Evolutionary conservation across 768 basidiomycete genomes (phyloP), one percentile per base, ranked within the genome.

Genomic region (Lactarius deliciosus): DNA sequence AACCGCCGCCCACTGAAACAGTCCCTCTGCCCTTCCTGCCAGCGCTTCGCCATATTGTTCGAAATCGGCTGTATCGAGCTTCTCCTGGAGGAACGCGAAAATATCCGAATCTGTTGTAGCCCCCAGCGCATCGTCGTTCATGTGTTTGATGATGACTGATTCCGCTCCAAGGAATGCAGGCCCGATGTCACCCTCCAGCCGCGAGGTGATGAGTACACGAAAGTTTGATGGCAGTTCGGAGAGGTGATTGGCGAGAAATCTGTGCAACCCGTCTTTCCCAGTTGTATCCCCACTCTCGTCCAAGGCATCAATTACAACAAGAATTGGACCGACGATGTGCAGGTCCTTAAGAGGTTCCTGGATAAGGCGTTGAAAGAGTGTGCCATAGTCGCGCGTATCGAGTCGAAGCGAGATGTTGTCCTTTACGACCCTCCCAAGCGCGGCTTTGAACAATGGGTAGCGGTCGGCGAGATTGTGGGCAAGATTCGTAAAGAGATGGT

Each of bases 131-230:
- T n/a, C n/a, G n/a, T n/a, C n/a, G n/a, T n/a, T n/a, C n/a, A n/a
- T n/a, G n/a, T n/a, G n/a, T n/a, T n/a, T n/a, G n/a, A n/a, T n/a
- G n/a, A n/a, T n/a, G n/a, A n/a, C n/a, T n/a, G n/a, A n/a, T n/a
- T n/a, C n/a, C n/a, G n/a, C n/a, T n/a, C n/a, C n/a, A n/a, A n/a
- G n/a, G n/a, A n/a, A n/a, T n/a, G n/a, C n/a, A n/a, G n/a, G n/a
- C n/a, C n/a, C n/a, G n/a, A n/a, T 41, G 15, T 16, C 38, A 15
- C n/a, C 9, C 30, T 56, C 55, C 0, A 30, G 55, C 20, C 55
- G 55, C 20, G 55, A 56, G 15, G 55, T 41, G 40, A 59, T 59
- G 15, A 59, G 22, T 9, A 59, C 25, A 25, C 58, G 58, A 36
- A 59, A 59, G 38, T 59, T 59, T 1, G 40, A 10, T 5, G 58